phyloP scores from a whole-genome alignment of 164 flowering plant species.

The Hamamelis virginiana region DNA sequence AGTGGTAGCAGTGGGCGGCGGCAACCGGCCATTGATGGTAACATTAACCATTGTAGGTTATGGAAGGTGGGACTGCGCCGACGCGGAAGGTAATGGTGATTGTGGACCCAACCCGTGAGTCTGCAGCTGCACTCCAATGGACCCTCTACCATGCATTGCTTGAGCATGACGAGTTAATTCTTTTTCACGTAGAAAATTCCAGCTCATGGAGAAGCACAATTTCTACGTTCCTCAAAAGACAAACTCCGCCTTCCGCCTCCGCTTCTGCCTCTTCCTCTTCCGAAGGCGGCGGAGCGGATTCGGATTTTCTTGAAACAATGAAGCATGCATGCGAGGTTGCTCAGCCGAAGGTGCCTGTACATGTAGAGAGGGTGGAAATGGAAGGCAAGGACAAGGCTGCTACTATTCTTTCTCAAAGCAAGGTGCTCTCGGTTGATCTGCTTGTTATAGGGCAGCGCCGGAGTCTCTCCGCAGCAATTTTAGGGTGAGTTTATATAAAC shows the following conservation, averaged over 20 bases:
- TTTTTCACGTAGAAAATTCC: constrained; percentile 48
- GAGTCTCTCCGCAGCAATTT: constrained; percentile 45
- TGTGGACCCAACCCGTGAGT: constrained; percentile 61
- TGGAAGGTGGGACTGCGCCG: constrained; percentile 21
- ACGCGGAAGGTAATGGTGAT: constrained; percentile 51
- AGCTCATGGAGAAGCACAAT: constrained; percentile 41
- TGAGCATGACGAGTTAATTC: constrained; percentile 58
- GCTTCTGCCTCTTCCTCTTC: constrained; percentile 1
- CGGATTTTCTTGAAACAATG: constrained; percentile 60
- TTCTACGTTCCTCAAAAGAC: constrained; percentile 38
- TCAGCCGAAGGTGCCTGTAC: constrained; percentile 50
- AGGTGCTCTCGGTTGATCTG: constrained; percentile 38
- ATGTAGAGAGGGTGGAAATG: constrained; percentile 39
- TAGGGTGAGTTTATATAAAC: constrained; percentile 43
- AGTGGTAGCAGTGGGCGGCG: too few relatives aligned
- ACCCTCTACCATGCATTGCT: constrained; percentile 55
- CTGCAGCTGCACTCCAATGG: constrained; percentile 63
- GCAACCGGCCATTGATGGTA: too few relatives aligned
- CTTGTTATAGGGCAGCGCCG: constrained; percentile 69
- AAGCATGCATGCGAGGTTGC: constrained; percentile 40
- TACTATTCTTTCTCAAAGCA: constrained; percentile 38
- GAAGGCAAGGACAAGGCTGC: constrained; percentile 59
- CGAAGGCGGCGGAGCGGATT: constrained; percentile 18
- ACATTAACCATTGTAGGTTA: constrained; percentile 1
- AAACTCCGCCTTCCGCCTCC: neutral